These are phyloP conservation scores for Euphorbia pulcherrima DNA, from an alignment of 345 rosid species.

Conservation along the genomic window DNA sequence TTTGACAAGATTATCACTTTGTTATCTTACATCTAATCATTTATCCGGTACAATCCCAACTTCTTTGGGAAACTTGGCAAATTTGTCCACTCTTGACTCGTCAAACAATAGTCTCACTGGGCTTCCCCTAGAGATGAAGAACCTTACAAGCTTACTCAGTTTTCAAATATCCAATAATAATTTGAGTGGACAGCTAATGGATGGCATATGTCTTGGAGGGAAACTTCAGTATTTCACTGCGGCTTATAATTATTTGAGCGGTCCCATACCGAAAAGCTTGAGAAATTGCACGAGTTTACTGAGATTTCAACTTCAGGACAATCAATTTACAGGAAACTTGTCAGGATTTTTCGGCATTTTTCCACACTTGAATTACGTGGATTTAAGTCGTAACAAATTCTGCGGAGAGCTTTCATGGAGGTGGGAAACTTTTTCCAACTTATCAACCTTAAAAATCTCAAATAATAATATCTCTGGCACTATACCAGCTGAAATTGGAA, in stretches of 20 bases:
- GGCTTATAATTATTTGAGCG: too few relatives aligned
- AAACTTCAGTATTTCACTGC: too few relatives aligned
- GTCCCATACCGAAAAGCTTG: too few relatives aligned
- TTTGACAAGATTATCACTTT: background rate
- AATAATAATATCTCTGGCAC: constrained; percentile 11
- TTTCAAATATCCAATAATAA: background rate
- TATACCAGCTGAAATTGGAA: constrained; percentile 28
- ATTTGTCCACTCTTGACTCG: constrained; percentile 17
- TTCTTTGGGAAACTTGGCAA: too few relatives aligned
- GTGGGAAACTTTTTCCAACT: too few relatives aligned
- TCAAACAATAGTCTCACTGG: constrained; percentile 17
- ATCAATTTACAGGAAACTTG: constrained; percentile 27
- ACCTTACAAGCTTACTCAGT: background rate
- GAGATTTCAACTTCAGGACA: constrained; percentile 21
- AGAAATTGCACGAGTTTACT: too few relatives aligned
- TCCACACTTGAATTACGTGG: constrained; percentile 24
- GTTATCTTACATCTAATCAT: background rate
- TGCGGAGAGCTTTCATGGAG: constrained; percentile 27
- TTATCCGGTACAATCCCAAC: background rate
- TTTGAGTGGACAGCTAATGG: background rate
- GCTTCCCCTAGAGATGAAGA: background rate
- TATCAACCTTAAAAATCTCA: too few relatives aligned
- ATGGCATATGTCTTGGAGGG: too few relatives aligned
- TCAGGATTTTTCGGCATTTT: constrained; percentile 24
- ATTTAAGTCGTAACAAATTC: constrained; percentile 33